Evolutionary conservation across 192 early-diverging fungal species (phyloP).

Genomic region (Entomortierella chlamydospora): DNA sequence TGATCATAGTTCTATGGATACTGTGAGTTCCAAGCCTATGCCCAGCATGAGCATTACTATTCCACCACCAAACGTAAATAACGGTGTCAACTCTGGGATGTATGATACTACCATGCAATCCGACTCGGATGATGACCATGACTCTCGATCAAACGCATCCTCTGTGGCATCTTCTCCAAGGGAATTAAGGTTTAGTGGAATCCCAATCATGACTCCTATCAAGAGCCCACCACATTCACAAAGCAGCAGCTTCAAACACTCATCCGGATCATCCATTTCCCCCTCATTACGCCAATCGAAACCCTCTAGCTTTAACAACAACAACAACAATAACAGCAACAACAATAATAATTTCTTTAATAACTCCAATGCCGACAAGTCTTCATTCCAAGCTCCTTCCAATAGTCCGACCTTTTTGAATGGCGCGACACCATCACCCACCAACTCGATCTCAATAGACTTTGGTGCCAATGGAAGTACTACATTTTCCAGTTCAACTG

Average conservation of each 20-base stretch:
- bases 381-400: constrained; percentile 19
- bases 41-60: constrained; percentile 47
- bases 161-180: constrained; percentile 45
- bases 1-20: constrained; percentile 37
- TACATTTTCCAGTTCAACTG: constrained; percentile 19
- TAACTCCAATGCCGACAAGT: constrained; percentile 9
- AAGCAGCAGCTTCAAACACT: constrained; percentile 27
- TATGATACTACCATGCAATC: constrained; percentile 49
- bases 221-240: constrained; percentile 39
- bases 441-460: constrained; percentile 45
- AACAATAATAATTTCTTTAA: constrained; percentile 27
- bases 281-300: constrained; percentile 43
- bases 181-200: constrained; percentile 47
- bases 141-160: constrained; percentile 40
- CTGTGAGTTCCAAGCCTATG: constrained; percentile 50
- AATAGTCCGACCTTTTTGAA: constrained; percentile 17
- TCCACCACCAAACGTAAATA: constrained; percentile 30
- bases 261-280: constrained; percentile 31
- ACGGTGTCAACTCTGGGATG: constrained; percentile 18
- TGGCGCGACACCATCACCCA: constrained; percentile 38
- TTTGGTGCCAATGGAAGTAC: constrained; percentile 21
- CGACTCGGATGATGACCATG: constrained; percentile 48
- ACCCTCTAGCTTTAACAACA: constrained; percentile 13
- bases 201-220: constrained; percentile 51
- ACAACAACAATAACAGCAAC: too few species aligned